These are phyloP conservation scores for Coemansia sp. DNA, from an alignment of 192 early-diverging fungal species.

Conservation along the genomic window DNA sequence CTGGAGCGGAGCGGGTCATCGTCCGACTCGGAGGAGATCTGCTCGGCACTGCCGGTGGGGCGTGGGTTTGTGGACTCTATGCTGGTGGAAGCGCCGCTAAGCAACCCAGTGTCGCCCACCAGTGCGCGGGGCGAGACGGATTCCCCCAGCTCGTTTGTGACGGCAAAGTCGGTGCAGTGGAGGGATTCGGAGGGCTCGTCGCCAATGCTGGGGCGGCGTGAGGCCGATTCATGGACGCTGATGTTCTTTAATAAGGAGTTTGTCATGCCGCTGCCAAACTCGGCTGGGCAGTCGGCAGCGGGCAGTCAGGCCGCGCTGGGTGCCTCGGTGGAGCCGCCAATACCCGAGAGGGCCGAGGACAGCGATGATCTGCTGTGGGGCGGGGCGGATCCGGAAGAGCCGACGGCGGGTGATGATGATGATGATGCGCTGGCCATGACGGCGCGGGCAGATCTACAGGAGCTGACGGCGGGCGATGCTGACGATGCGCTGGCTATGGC, in stretches of 20 bases:
- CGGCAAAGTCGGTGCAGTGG: not conserved
- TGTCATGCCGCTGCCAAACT: too few species aligned
- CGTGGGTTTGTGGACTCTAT: not conserved
- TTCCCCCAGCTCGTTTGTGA: slow-evolving; percentile 28
- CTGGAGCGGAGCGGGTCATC: not conserved
- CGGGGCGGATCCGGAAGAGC: not conserved
- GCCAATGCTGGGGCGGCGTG: not conserved
- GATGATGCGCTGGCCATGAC: slow-evolving; percentile 1
- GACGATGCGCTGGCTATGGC: slow-evolving; percentile 1
- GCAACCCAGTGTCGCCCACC: too few species aligned
- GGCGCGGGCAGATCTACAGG: not conserved
- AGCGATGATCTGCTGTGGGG: slow-evolving; percentile 12
- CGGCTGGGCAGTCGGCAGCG: not conserved
- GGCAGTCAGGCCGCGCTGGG: slow-evolving; percentile 5
- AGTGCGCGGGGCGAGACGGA: not conserved
- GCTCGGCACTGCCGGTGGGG: slow-evolving; percentile 1
- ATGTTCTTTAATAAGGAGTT: slow-evolving; percentile 50
- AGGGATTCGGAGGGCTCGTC: not conserved
- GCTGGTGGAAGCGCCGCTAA: not conserved
- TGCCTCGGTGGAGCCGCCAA: not conserved
- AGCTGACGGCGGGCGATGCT: not conserved
- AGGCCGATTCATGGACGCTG: slow-evolving; percentile 44
- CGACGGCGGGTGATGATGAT: not conserved
- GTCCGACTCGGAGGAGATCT: slow-evolving; percentile 4
- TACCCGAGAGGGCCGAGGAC: not conserved